phyloP scores from a whole-genome alignment of 108 stramenopile genomes.

The Phaeodactylum tricornutum region DNA sequence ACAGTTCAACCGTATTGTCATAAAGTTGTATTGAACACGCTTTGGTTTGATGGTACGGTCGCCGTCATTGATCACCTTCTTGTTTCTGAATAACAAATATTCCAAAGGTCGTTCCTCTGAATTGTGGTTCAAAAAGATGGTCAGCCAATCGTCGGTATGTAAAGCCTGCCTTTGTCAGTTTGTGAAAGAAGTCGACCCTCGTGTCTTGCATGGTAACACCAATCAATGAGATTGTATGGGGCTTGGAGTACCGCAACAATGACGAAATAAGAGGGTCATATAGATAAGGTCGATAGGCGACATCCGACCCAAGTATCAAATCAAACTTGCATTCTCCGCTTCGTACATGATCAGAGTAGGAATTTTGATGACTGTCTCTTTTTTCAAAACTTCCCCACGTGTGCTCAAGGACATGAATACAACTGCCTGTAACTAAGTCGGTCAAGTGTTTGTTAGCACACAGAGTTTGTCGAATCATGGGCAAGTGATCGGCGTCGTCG shows the following conservation, averaged over 20 bases:
- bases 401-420: slow-evolving; percentile 27
- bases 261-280: slow-evolving; percentile 72
- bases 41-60: background rate
- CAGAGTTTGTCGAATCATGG: slow-evolving; percentile 43
- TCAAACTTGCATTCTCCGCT: slow-evolving; percentile 29
- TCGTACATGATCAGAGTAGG: background rate
- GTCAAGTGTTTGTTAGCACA: slow-evolving; percentile 32
- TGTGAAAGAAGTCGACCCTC: slow-evolving; percentile 56
- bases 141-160: slow-evolving; percentile 59
- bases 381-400: slow-evolving; percentile 32
- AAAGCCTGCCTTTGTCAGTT: slow-evolving; percentile 40
- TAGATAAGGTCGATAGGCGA: slow-evolving; percentile 70
- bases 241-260: slow-evolving; percentile 25
- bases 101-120: slow-evolving; percentile 57
- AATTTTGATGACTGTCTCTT: background rate
- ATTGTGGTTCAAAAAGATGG: slow-evolving; percentile 35
- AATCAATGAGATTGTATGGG: slow-evolving; percentile 38
- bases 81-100: slow-evolving; percentile 54
- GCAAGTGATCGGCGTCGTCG: slow-evolving; percentile 57
- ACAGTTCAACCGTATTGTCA: background rate
- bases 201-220: slow-evolving; percentile 84
- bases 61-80: slow-evolving; percentile 7
- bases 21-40: background rate
- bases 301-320: slow-evolving; percentile 78
- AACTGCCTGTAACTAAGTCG: background rate